Base-by-base conservation (phyloP, 164 flowering plant species). In the Sextonia rubra region DNA sequence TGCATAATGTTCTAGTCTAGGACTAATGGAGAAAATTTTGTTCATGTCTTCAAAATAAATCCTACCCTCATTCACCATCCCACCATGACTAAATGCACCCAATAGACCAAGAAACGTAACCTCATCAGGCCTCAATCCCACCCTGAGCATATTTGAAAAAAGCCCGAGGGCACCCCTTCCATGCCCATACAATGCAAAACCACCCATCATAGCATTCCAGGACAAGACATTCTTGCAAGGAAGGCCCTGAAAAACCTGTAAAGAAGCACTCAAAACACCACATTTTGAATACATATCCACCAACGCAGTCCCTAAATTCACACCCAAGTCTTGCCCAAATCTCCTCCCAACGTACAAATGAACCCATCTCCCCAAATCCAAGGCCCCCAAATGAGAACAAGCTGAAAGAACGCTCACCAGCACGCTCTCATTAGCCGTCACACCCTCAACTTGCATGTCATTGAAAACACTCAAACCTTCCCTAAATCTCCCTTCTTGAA, bases 231-330 rank as follows among this genome's bases (percentile, higher is more conserved):
- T 63, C 48, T 37, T 71, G 24, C 47, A 3, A 14, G 12, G 11
- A 18, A 71, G 47, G 1, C 37, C 74, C n/a, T 62, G 22, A 11
- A 71, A 71, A 61, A 71, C 23, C 22, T 17, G 23, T 12, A 63
- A 7, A 17, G 67, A 61, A 23, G 44, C 67, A 71, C 30, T 22
- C 26, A 74, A 23, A 23, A 14, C 58, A 23, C 89, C 89, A 77
- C 89, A 87, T 77, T 88, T 86, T 17, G 91, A 78, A 71, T 90
- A 90, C 86, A 84, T 85, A 78, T 86, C 91, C 66, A 90, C 69
- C 64, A 88, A 77, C 60, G 84, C 72, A 23, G 77, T 69, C 61
- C 68, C 72, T 9, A 74, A 22, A 24, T 47, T 68, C 23, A 62
- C 66, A 69, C 69, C n/a, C 68, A 61, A 61, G 25, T 44, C 68